phyloP scores from a whole-genome alignment of 2,329 filamentous ascomycete genomes.

The Aspergillus glaucus region DNA sequence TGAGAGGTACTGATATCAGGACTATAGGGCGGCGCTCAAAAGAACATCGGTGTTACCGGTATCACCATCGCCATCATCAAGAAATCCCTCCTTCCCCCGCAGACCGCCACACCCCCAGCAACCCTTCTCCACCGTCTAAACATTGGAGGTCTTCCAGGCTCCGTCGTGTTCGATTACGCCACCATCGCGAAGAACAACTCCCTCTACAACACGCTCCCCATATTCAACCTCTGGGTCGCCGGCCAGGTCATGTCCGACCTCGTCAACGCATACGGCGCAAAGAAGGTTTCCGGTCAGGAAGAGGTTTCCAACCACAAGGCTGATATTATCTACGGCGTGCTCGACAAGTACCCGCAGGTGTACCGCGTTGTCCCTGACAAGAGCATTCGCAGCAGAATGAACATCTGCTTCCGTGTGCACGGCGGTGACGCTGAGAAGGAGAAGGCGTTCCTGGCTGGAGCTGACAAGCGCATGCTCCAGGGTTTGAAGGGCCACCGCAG shows the following conservation, averaged over 20 bases:
- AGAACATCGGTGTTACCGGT: conserved; percentile 83
- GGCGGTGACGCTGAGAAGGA: conserved; percentile 64
- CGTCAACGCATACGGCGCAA: conserved; percentile 55
- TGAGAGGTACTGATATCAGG: conserved; percentile 8
- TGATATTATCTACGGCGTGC: conserved; percentile 63
- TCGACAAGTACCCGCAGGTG: conserved; percentile 67
- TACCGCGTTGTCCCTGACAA: conserved; percentile 76
- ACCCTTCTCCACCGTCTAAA: conserved; percentile 66
- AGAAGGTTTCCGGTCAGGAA: conserved; percentile 71
- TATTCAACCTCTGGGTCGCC: conserved; percentile 87
- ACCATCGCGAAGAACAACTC: conserved; percentile 88
- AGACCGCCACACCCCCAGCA: conserved; percentile 58
- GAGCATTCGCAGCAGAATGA: conserved; percentile 76
- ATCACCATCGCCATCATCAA: conserved; percentile 80
- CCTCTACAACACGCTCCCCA: conserved; percentile 90
- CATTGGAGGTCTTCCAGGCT: conserved; percentile 58
- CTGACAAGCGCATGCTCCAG: conserved; percentile 60
- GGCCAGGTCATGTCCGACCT: conserved; percentile 81
- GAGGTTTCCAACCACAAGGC: conserved; percentile 69
- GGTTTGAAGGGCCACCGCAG: conserved; percentile 85
- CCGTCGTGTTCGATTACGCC: conserved; percentile 75
- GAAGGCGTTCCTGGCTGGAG: conserved; percentile 70
- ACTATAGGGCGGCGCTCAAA: conserved; percentile 66
- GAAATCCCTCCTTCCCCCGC: conserved; percentile 69
- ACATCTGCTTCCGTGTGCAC: conserved; percentile 80